These are phyloP conservation scores for Naganishia vaughanmartiniae DNA, from an alignment of 768 basidiomycete genomes.

Conservation along the genomic window DNA sequence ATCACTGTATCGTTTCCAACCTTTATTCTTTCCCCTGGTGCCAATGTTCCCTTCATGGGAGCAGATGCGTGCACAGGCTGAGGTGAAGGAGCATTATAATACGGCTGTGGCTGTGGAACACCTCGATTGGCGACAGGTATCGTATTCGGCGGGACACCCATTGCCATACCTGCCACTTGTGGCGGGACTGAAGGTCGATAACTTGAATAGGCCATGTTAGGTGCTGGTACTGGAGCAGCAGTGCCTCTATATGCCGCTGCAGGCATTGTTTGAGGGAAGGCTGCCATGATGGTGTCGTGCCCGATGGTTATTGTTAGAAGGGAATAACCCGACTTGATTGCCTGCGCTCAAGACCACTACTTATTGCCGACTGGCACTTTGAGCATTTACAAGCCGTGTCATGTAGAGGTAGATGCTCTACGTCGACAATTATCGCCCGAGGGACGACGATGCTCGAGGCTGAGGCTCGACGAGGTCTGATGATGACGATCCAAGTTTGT, in stretches of 20 bases:
- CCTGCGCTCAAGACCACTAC: no score
- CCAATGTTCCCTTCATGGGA: conserved; percentile 52
- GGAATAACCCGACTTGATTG: not conserved
- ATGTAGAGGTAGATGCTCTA: not conserved
- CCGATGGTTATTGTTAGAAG: not conserved
- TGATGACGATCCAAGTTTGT: not conserved
- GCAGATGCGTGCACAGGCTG: not conserved
- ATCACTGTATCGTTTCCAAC: conserved; percentile 80
- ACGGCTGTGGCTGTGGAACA: not conserved
- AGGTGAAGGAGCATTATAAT: not conserved
- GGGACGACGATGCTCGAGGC: not conserved
- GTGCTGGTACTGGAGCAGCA: not conserved
- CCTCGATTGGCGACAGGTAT: conserved; percentile 1
- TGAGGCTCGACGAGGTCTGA: no score
- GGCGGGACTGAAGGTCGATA: not conserved
- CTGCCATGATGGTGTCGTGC: not conserved
- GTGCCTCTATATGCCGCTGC: conserved; percentile 4
- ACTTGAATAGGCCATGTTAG: not conserved
- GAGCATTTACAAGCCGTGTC: not conserved
- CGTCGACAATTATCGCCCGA: not conserved
- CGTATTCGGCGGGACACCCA: not conserved
- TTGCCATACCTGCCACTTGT: not conserved
- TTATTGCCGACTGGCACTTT: no score
- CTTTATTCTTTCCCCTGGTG: conserved; percentile 74
- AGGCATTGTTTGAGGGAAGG: conserved; percentile 18